Base-by-base conservation (phyloP, 2,329 filamentous ascomycete genomes). In the Phaeosphaeria sp. region DNA sequence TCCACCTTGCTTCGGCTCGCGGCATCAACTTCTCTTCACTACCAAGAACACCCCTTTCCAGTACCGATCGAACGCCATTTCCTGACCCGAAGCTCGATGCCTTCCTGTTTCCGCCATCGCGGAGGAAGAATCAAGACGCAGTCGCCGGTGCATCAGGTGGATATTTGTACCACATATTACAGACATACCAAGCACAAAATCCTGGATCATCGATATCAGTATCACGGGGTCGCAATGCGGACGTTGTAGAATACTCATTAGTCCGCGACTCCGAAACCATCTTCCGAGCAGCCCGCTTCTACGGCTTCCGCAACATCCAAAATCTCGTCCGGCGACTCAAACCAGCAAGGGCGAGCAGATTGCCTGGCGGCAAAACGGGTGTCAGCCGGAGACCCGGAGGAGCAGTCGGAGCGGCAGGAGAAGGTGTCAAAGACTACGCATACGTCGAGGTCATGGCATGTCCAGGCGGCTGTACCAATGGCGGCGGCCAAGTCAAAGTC, bases 361-460 rank as follows among this genome's bases (percentile, higher is more conserved):
- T 78, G 54, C 74, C 74, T 0, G 76, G 76, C 5, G 75, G 73
- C 3, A 71, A 63, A 51, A 67, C 63, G 1, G 76, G 70, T 20
- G 69, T 67, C 2, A 71, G 68, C 33, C 62, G 91, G 55, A 89
- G 97, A 81, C 92, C 93, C 1, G 93, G 92, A 1, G 91, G 52
- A 2, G 65, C 88, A 2, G 89, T 83, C 60, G 83, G 85, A 0
- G 82, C 86, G 46, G 86, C 83, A 1, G 84, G 82, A 52, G 84
- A 87, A 82, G 25, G 83, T 78, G 65, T 84, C 80, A 44, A 84
- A 84, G 92, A 97, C 36, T 93, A 93, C 75, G 86, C 90, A n/a
- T 98, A 96, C 77, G 91, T 98, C 25, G 95, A 99, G 79, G 95
- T 99, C 57, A 99, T 99, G 95, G 95, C 95, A 15, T 99, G 95